A percentile compares a stretch with the other conserved stretches of the same genome.
Evolutionary conservation across 2,329 filamentous ascomycete genomes (phyloP).

Genomic region (Leptographium wingfieldii): DNA sequence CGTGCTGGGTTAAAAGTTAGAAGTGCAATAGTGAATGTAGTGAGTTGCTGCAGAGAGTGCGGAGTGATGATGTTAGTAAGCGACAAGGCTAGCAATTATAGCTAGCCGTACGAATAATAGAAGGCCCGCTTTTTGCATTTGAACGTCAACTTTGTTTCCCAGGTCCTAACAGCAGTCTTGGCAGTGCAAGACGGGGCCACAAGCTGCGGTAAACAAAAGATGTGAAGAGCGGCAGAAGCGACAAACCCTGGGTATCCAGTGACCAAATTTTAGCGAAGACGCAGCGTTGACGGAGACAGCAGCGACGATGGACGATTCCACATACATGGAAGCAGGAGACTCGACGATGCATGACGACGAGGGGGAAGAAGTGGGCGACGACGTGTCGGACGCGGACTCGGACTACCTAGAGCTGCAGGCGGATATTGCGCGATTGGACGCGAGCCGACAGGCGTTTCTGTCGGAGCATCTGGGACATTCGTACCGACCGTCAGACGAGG

Average conservation of each 20-base stretch:
- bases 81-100: not conserved
- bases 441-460: slow-evolving; percentile 22
- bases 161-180: not conserved
- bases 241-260: not conserved
- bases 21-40: not conserved
- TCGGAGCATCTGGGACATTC: slow-evolving; percentile 16
- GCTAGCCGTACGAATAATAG: no score
- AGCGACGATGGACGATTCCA: not conserved
- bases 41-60: not conserved
- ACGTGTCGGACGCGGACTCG: slow-evolving; percentile 26
- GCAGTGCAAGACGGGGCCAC: not conserved
- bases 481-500: not conserved
- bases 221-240: not conserved
- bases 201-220: not conserved
- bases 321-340: not conserved
- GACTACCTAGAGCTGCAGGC: slow-evolving; percentile 27
- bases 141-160: not conserved
- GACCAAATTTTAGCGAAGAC: no score
- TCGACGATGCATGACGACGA: not conserved
- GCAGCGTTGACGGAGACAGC: not conserved
- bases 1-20: not conserved
- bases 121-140: not conserved
- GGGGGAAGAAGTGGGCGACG: slow-evolving; percentile 11
- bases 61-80: not conserved
- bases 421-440: slow-evolving; percentile 25